A percentile compares a stretch with the other conserved stretches of the same genome.
These are phyloP conservation scores for Cryptococcus depauperatus DNA, from an alignment of 1,284 basidiomycete species.

Conservation along the genomic window DNA sequence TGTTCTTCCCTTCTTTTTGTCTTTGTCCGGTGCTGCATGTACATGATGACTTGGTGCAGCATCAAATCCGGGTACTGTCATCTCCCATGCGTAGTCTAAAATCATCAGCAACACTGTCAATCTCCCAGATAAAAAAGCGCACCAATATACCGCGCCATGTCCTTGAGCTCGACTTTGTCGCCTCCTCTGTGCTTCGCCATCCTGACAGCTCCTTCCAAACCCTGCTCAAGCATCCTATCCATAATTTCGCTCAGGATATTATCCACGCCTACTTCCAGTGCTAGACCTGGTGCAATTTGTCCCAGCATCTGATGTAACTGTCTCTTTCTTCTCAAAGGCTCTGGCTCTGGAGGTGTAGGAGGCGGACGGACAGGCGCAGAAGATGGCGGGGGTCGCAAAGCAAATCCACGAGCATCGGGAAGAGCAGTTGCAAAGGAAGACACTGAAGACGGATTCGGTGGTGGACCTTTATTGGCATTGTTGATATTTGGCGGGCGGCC, in stretches of 20 bases:
- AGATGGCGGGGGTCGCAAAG: constrained; percentile 6
- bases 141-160: constrained; percentile 34
- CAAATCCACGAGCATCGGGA: constrained; percentile 8
- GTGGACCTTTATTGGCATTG: neutral
- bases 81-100: constrained; percentile 25
- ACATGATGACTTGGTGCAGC: constrained; percentile 23
- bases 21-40: constrained; percentile 27
- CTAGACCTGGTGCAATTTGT: constrained; percentile 30
- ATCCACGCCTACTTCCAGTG: constrained; percentile 30
- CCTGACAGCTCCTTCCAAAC: constrained; percentile 22
- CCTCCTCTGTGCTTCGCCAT: constrained; percentile 33
- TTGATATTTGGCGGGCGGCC: neutral
- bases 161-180: constrained; percentile 33
- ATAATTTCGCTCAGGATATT: constrained; percentile 30
- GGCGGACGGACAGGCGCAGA: constrained; percentile 6
- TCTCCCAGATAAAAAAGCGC: constrained; percentile 7
- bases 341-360: constrained; percentile 24
- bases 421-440: constrained; percentile 9
- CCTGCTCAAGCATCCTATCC: constrained; percentile 26
- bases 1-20: constrained; percentile 14
- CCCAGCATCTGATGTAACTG: constrained; percentile 29
- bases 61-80: constrained; percentile 34
- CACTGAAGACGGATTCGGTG: constrained; percentile 2
- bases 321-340: constrained; percentile 25
- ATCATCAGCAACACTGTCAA: neutral